Percentiles rank a stretch among this genome's conserved stretches.
These are phyloP conservation scores for Teratosphaeria gauchensis DNA, from an alignment of 2,329 filamentous ascomycete species.

Conservation along the genomic window DNA sequence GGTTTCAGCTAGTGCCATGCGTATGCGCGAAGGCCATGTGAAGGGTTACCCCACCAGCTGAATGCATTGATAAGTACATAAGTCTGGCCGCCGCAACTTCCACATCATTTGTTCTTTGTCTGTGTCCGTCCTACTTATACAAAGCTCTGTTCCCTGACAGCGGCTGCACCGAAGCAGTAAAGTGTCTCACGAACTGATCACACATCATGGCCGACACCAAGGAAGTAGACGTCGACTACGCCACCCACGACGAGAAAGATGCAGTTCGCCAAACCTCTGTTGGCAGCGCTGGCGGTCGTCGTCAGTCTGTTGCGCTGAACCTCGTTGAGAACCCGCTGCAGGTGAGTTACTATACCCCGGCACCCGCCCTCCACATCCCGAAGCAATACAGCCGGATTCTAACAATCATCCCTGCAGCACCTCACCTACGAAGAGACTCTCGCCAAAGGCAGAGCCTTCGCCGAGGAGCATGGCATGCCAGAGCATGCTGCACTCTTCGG, in stretches of 20 bases:
- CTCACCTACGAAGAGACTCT: constrained; percentile 23
- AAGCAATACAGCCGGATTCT: constrained; percentile 1
- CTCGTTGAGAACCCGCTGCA: constrained; percentile 39
- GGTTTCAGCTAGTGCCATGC: not conserved
- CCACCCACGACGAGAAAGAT: constrained; percentile 9
- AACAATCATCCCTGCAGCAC: constrained; percentile 19
- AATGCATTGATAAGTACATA: not conserved
- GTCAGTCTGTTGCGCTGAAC: constrained; percentile 35
- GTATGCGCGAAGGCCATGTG: not conserved
- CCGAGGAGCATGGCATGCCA: constrained; percentile 24
- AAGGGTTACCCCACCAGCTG: not conserved
- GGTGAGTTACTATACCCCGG: constrained; percentile 21
- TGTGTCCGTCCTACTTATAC: not conserved
- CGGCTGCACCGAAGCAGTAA: not conserved
- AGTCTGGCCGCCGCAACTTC: not conserved
- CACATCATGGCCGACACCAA: constrained; percentile 5
- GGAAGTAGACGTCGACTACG: constrained; percentile 4
- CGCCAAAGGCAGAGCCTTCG: constrained; percentile 25
- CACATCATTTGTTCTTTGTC: not conserved
- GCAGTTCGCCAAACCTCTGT: not conserved
- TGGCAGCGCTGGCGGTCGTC: constrained; percentile 17
- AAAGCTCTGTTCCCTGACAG: not conserved
- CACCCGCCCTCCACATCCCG: not conserved
- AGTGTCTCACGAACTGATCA: not conserved
- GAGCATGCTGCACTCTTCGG: constrained; percentile 31